Evolutionary conservation across 2,329 filamentous ascomycete species (phyloP), one percentile per base, ranked within the genome.

Genomic region (Aotearoamyces nothofagi): DNA sequence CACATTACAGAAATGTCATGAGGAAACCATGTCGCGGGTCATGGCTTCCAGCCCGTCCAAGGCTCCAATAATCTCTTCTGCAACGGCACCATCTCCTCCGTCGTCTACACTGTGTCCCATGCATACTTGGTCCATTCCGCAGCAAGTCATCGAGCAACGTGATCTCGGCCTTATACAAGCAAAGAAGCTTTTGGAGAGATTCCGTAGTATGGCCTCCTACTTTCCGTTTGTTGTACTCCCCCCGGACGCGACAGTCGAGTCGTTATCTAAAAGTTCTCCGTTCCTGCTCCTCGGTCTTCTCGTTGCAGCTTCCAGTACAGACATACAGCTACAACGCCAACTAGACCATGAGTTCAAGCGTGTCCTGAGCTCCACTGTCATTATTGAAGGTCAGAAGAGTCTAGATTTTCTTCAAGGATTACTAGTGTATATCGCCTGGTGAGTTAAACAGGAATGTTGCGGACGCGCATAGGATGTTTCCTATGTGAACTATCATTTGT

Each of bases 361-460:
- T 8, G 34, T 47, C 3, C 16, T 49, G 3, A 45, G 42, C 29
- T 26, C 33, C 5, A 45, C 46, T 26, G 29, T 49, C 2, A 65
- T 75, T 2, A 57, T 68, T 0, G 59, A 63, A 3, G 66, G 67
- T 0, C 63, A 70, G 50, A 59, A 66, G 29, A 68, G 58, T 12
- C 36, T 73, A 10, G 67, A 74, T 35, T 45, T 71, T 17, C 44
- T 74, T 1, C 63, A 69, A 37, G 67, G 68, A 3, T 46, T 74
- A n/a, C 49, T 73, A 23, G 56, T 73, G 5, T 74, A 73, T 33
- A 60, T 63, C 32, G 55, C 61, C 8, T 75, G 69, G 69, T 72
- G 44, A 39, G 54, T 31, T 12, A 7, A 15, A 11, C 24, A n/a
- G n/a, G n/a, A n/a, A n/a, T n/a, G n/a, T n/a, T n/a, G n/a, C n/a